These are phyloP conservation scores for Colletotrichum sp. DNA, from an alignment of 2,329 filamentous ascomycete species.

Conservation along the genomic window DNA sequence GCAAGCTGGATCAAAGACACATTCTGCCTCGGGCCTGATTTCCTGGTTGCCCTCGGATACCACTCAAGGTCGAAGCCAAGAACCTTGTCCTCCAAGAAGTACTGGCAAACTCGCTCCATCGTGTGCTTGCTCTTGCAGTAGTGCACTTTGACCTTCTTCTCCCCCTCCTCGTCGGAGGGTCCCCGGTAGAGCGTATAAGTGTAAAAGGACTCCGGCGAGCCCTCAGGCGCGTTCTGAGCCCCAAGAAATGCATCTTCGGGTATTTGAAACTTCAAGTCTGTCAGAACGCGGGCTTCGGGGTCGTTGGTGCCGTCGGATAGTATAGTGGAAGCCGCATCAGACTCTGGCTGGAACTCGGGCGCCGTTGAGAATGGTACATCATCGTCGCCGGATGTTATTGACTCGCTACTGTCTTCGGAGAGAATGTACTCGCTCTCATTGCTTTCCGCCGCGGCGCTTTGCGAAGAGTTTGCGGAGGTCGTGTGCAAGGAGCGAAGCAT, in stretches of 20 bases:
- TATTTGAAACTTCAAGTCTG: conserved; percentile 51
- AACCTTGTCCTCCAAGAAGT: conserved; percentile 72
- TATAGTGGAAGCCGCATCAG: background rate
- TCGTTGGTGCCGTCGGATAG: background rate
- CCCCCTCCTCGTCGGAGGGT: conserved; percentile 39
- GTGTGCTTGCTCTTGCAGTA: conserved; percentile 75
- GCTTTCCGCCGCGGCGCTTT: background rate
- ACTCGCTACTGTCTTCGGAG: background rate
- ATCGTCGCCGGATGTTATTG: background rate
- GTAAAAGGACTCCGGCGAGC: conserved; percentile 65
- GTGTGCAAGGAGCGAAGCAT: background rate
- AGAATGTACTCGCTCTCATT: background rate
- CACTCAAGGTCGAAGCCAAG: conserved; percentile 95
- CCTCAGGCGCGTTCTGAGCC: conserved; percentile 51
- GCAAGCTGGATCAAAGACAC: conserved; percentile 86
- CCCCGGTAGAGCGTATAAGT: conserved; percentile 71
- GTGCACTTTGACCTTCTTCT: conserved; percentile 68
- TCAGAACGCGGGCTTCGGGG: conserved; percentile 34
- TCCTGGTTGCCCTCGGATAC: conserved; percentile 57
- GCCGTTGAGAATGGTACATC: conserved; percentile 5
- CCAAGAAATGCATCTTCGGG: conserved; percentile 47
- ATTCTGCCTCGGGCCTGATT: conserved; percentile 64
- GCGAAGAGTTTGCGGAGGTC: background rate
- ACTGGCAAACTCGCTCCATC: conserved; percentile 69
- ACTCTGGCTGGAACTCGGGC: background rate